These are phyloP conservation scores for Castanopsis chinensis DNA, from an alignment of 306 rosid genomes.

Conservation along the genomic window DNA sequence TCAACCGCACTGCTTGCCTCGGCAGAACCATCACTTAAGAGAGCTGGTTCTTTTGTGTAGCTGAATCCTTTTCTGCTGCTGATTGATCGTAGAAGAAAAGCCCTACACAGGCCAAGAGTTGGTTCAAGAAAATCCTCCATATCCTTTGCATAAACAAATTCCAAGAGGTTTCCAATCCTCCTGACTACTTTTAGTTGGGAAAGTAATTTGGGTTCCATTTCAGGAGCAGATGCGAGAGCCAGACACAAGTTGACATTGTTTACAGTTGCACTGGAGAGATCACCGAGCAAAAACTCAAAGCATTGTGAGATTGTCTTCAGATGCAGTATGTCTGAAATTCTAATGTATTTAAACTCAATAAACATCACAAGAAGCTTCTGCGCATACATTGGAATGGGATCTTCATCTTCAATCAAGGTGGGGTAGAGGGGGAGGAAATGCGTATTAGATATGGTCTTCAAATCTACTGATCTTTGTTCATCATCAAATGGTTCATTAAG, in stretches of 20 bases:
- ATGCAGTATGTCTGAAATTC: slow-evolving; percentile 81
- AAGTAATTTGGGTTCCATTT: slow-evolving; percentile 91
- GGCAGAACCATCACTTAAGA: slow-evolving; percentile 50
- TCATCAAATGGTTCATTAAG: slow-evolving; percentile 71
- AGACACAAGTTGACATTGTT: slow-evolving; percentile 81
- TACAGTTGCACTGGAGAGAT: slow-evolving; percentile 86
- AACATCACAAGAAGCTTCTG: slow-evolving; percentile 99
- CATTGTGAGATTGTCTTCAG: slow-evolving; percentile 90
- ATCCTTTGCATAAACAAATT: slow-evolving; percentile 74
- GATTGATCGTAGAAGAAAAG: slow-evolving; percentile 81
- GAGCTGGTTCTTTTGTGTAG: slow-evolving; percentile 58
- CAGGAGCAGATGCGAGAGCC: slow-evolving; percentile 90
- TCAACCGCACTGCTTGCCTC: slow-evolving; percentile 53
- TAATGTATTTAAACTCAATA: slow-evolving; percentile 64
- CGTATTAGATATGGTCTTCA: slow-evolving; percentile 63
- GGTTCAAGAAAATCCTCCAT: slow-evolving; percentile 97
- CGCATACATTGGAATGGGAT: slow-evolving; percentile 91
- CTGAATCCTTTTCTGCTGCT: slow-evolving; percentile 53
- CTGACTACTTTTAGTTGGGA: slow-evolving; percentile 89
- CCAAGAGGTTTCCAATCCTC: slow-evolving; percentile 84
- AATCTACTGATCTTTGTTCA: slow-evolving; percentile 63
- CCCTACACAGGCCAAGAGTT: slow-evolving; percentile 85
- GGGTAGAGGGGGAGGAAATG: slow-evolving; percentile 94
- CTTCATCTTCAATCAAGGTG: slow-evolving; percentile 84
- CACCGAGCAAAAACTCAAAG: slow-evolving; percentile 95